These are phyloP conservation scores for Marsdenia floribunda DNA, from an alignment of 257 asterid genomes.

Conservation along the genomic window DNA sequence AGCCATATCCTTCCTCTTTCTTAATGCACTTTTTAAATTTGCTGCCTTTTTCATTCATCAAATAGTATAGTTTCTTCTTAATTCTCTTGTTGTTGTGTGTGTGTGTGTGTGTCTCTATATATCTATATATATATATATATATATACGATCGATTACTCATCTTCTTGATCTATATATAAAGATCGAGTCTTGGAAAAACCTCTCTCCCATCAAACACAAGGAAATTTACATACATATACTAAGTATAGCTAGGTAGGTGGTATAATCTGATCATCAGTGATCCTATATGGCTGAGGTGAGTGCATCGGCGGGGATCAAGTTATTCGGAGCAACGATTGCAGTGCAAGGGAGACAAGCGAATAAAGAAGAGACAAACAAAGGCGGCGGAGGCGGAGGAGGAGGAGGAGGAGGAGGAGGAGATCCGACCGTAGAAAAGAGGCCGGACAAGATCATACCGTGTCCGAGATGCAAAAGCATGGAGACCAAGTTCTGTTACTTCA, in stretches of 20 bases:
- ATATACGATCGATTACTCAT: neutral
- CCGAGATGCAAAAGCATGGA: conserved; percentile 88
- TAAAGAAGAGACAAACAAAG: conserved; percentile 20
- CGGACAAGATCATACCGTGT: conserved; percentile 77
- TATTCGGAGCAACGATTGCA: conserved; percentile 65
- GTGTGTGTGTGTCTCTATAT: no score
- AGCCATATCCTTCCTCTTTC: no score
- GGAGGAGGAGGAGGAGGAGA: neutral
- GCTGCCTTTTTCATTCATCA: conserved; percentile 9
- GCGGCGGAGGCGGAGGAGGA: no score
- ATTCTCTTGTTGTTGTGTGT: neutral
- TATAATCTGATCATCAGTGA: neutral
- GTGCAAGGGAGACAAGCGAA: conserved; percentile 22
- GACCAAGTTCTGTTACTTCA: conserved; percentile 82
- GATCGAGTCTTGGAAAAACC: neutral
- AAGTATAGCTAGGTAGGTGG: no score
- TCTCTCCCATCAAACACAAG: conserved; percentile 26
- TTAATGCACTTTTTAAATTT: conserved; percentile 9
- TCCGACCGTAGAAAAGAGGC: conserved; percentile 36
- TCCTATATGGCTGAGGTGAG: conserved; percentile 41
- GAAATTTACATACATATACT: neutral
- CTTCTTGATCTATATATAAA: conserved; percentile 6
- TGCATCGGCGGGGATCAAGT: conserved; percentile 47
- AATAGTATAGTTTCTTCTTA: conserved; percentile 2
- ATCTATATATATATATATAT: no score